phyloP scores from a whole-genome alignment of 129 eudicot species.

The Chrysanthemum seticuspe region DNA sequence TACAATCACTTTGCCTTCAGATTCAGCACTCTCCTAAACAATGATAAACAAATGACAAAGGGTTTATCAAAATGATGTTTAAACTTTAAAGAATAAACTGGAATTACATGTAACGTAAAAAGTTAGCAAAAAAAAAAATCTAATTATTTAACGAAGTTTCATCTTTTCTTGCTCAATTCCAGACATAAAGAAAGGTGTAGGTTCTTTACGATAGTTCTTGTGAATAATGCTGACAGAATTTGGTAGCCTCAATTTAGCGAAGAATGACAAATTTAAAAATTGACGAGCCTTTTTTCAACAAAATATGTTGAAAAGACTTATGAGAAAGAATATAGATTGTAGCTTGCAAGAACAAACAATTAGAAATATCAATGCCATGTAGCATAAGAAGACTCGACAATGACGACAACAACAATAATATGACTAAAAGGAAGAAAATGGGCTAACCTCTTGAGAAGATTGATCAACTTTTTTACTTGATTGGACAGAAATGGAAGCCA shows the following conservation, averaged over 20 bases:
- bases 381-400: neutral
- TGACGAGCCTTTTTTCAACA: neutral
- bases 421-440: neutral
- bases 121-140: too few species aligned
- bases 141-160: too few species aligned
- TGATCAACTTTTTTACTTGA: conserved; percentile 33
- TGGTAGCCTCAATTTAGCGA: too few species aligned
- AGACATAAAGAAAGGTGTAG: too few species aligned
- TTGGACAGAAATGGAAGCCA: conserved; percentile 67
- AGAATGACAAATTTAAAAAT: too few species aligned
- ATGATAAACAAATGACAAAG: neutral
- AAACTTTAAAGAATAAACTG: too few species aligned
- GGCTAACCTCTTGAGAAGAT: conserved; percentile 50
- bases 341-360: neutral
- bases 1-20: conserved; percentile 76
- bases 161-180: too few species aligned
- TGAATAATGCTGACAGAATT: too few species aligned
- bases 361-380: neutral
- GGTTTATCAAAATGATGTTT: too few species aligned
- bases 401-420: neutral
- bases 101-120: too few species aligned
- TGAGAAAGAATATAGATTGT: too few species aligned
- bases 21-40: conserved; percentile 42
- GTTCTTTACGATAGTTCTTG: too few species aligned
- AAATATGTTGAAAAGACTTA: neutral